Evolutionary conservation across 768 basidiomycete species (phyloP).

Genomic region (Pulveroboletus sp.): DNA sequence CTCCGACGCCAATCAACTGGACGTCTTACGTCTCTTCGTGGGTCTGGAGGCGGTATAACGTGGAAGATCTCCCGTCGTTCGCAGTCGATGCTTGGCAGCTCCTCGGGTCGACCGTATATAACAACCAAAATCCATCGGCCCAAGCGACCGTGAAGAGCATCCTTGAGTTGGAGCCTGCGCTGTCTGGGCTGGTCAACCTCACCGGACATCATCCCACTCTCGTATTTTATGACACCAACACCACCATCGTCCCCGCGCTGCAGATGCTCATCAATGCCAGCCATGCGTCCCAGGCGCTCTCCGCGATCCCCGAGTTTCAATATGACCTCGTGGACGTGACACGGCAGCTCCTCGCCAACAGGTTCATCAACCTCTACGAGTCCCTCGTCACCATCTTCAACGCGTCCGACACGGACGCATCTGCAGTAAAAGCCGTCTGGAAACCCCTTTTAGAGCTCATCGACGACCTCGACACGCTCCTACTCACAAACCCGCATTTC

Average conservation of each 20-base stretch:
- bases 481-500: conserved; percentile 32
- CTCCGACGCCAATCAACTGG: conserved; percentile 30
- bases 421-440: conserved; percentile 22
- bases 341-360: conserved; percentile 39
- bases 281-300: conserved; percentile 15
- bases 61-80: conserved; percentile 22
- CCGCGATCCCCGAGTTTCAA: conserved; percentile 31
- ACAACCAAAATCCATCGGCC: conserved; percentile 31
- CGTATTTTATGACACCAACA: conserved; percentile 37
- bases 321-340: conserved; percentile 40
- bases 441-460: conserved; percentile 31
- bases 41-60: conserved; percentile 35
- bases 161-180: conserved; percentile 34
- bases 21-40: conserved; percentile 32
- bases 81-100: conserved; percentile 35
- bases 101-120: conserved; percentile 38
- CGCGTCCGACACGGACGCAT: conserved; percentile 15
- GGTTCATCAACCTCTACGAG: conserved; percentile 34
- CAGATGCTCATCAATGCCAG: conserved; percentile 55
- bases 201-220: conserved; percentile 33
- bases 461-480: conserved; percentile 33
- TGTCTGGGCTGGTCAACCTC: conserved; percentile 33
- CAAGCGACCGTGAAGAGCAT: conserved; percentile 39
- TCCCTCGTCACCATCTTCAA: conserved; percentile 31
- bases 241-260: conserved; percentile 74